Percentiles rank a stretch among this genome's conserved stretches.
phyloP scores from a whole-genome alignment of 2,329 filamentous ascomycete species.

The Clonostachys solani region DNA sequence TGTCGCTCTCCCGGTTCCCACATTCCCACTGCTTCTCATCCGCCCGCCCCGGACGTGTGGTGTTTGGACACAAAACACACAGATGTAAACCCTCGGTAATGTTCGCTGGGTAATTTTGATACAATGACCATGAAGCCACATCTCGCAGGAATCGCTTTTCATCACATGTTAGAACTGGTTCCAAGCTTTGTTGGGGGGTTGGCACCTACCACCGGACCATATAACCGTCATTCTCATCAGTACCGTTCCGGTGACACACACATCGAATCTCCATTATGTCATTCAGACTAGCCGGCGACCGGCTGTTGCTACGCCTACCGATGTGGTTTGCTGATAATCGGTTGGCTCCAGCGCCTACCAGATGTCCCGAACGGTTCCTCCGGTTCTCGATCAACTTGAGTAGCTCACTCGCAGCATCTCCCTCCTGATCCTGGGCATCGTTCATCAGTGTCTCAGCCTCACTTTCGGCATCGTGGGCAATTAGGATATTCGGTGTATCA shows the following conservation, averaged over 20 bases:
- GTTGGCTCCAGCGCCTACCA: constrained; percentile 19
- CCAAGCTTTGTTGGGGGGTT: neutral
- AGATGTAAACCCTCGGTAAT: constrained; percentile 59
- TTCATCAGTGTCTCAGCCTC: constrained; percentile 56
- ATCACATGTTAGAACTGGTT: neutral
- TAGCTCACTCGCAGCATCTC: constrained; percentile 58
- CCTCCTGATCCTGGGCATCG: constrained; percentile 30
- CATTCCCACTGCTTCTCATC: constrained; percentile 35
- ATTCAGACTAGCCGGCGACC: constrained; percentile 9
- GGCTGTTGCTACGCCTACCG: constrained; percentile 27
- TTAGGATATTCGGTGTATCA: constrained; percentile 24
- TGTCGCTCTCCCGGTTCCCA: constrained; percentile 15
- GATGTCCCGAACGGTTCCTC: constrained; percentile 23
- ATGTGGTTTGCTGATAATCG: constrained; percentile 32
- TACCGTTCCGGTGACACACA: constrained; percentile 43
- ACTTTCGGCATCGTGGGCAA: constrained; percentile 41
- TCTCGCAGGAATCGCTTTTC: constrained; percentile 58
- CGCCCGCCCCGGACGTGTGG: constrained; percentile 47
- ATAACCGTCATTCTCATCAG: constrained; percentile 44
- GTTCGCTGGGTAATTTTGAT: constrained; percentile 53
- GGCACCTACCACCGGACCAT: constrained; percentile 56
- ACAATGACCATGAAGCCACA: constrained; percentile 61
- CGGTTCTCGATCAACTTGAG: constrained; percentile 49
- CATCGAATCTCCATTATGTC: constrained; percentile 47
- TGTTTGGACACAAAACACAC: constrained; percentile 58